Percentiles rank a stretch among this genome's conserved stretches.
phyloP scores from a whole-genome alignment of 768 basidiomycete genomes.

The Calocybe gangraenosa region DNA sequence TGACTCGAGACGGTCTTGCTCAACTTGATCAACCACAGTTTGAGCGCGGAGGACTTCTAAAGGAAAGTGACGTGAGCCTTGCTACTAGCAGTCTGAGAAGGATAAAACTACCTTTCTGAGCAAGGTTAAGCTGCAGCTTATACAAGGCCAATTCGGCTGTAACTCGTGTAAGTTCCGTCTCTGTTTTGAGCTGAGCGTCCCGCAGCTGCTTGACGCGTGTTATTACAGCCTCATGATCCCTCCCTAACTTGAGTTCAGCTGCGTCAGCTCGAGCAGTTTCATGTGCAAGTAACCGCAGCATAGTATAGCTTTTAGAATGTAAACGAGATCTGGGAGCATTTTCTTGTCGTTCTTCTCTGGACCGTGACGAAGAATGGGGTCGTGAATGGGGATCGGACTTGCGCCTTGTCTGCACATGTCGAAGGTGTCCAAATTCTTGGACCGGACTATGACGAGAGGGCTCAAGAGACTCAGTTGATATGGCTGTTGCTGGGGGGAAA shows the following conservation, averaged over 20 bases:
- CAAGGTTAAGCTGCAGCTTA: conserved; percentile 53
- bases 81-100: background rate
- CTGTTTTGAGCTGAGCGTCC: conserved; percentile 25
- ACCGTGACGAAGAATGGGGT: conserved; percentile 1
- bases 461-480: background rate
- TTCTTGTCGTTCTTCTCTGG: conserved; percentile 4
- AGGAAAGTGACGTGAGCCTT: background rate
- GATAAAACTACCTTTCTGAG: conserved; percentile 39
- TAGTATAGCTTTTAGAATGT: conserved; percentile 4
- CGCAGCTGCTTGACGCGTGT: conserved; percentile 26
- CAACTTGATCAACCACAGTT: conserved; percentile 42
- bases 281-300: conserved; percentile 20
- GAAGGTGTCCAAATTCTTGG: background rate
- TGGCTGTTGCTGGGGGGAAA: conserved; percentile 4
- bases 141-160: conserved; percentile 51
- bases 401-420: background rate
- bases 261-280: conserved; percentile 37
- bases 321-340: conserved; percentile 1
- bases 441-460: background rate
- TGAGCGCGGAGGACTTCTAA: conserved; percentile 53
- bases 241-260: conserved; percentile 26
- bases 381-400: conserved; percentile 6
- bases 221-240: conserved; percentile 22
- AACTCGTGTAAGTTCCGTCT: conserved; percentile 27
- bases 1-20: conserved; percentile 44